Percentiles rank a stretch among this genome's conserved stretches.
Conservation (phyloP, 2,329 filamentous ascomycete species). For the Biscogniauxia mediterranea region DNA sequence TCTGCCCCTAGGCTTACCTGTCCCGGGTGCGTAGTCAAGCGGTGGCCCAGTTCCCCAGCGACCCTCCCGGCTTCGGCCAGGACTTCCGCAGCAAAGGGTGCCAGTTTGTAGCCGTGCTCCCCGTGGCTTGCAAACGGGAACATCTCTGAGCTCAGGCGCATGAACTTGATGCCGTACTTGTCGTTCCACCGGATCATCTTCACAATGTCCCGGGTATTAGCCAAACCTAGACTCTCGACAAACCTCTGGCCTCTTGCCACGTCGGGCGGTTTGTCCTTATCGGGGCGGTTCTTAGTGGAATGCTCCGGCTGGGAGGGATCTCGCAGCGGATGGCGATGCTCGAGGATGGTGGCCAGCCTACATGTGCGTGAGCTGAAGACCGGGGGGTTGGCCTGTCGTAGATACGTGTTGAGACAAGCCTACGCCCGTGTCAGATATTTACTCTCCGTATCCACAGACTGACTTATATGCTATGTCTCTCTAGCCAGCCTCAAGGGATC, state of each 20-base stretch:
- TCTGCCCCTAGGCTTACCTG: constrained; percentile 44
- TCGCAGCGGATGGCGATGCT: constrained; percentile 78
- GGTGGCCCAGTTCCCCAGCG: constrained; percentile 74
- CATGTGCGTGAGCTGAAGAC: constrained; percentile 92
- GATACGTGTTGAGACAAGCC: constrained; percentile 91
- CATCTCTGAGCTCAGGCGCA: constrained; percentile 93
- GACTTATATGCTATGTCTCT: constrained; percentile 5
- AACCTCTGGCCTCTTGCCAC: constrained; percentile 66
- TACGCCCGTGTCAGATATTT: constrained; percentile 25
- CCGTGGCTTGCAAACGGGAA: constrained; percentile 92
- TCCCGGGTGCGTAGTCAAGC: constrained; percentile 86
- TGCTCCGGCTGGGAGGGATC: constrained; percentile 77
- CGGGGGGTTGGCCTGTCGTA: constrained; percentile 75
- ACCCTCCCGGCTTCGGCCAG: constrained; percentile 75
- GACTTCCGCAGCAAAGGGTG: constrained; percentile 76
- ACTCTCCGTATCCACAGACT: background rate
- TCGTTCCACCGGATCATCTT: constrained; percentile 94
- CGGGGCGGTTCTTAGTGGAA: constrained; percentile 79
- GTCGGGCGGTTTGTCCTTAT: constrained; percentile 68
- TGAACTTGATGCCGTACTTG: constrained; percentile 85
- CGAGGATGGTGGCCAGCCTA: constrained; percentile 84
- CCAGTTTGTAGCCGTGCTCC: constrained; percentile 81
- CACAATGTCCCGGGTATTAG: constrained; percentile 77
- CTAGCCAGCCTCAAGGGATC: background rate
- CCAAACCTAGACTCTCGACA: constrained; percentile 73